phyloP scores from a whole-genome alignment of 73 alveolate genomes.

The Effrenium voratum region DNA sequence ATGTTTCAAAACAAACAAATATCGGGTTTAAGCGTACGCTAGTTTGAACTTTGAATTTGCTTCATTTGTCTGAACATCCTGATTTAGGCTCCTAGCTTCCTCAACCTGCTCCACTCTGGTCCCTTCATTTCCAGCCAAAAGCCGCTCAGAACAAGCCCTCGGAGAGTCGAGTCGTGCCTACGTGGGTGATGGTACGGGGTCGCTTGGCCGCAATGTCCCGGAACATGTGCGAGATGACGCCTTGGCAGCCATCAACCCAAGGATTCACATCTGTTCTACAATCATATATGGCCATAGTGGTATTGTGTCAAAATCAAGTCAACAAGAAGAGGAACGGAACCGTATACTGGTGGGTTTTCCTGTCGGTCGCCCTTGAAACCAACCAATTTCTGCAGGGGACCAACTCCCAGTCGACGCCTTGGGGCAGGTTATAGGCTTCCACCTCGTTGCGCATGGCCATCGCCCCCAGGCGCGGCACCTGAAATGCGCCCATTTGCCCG shows the following conservation, averaged over 20 bases:
- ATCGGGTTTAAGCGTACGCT: too few species aligned
- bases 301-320: too few species aligned
- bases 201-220: conserved; percentile 37
- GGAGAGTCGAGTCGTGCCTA: neutral
- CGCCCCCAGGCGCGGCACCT: conserved; percentile 26
- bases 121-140: neutral
- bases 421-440: conserved; percentile 67
- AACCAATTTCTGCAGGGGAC: too few species aligned
- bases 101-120: neutral
- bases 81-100: neutral
- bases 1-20: too few species aligned
- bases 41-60: too few species aligned
- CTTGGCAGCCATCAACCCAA: neutral
- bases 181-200: conserved; percentile 41
- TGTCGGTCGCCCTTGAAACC: too few species aligned
- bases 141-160: neutral
- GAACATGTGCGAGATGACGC: conserved; percentile 36
- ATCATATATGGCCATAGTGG: too few species aligned
- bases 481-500: too few species aligned
- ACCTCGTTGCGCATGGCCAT: conserved; percentile 17
- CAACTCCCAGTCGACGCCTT: conserved; percentile 10
- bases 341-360: too few species aligned
- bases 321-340: too few species aligned
- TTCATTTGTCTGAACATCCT: neutral
- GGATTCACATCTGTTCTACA: neutral